Evolutionary conservation across 305 asterid genomes (phyloP).

Genomic region (Rubia tinctorum): DNA sequence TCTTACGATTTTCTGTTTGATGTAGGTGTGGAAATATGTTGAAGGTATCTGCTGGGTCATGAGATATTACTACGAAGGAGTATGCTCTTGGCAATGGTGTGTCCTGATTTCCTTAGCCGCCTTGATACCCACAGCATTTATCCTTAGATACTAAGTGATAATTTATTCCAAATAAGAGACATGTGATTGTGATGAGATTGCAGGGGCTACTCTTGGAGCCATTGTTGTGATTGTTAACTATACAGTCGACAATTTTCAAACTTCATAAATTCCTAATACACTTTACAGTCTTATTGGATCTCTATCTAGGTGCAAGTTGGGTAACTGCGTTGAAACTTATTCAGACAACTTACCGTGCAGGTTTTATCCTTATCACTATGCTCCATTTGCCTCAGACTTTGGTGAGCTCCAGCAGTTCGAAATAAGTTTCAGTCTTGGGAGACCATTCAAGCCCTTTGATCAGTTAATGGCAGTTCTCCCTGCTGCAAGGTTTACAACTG

Average conservation of each 20-base stretch:
- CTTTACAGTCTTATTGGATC: not conserved
- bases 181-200: not conserved
- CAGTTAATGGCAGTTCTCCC: conserved; percentile 69
- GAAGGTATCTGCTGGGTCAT: conserved; percentile 72
- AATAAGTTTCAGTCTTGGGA: conserved; percentile 44
- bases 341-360: conserved; percentile 25
- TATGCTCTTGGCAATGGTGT: conserved; percentile 73
- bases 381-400: conserved; percentile 71
- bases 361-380: conserved; percentile 66
- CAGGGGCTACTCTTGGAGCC: not conserved
- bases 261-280: not conserved
- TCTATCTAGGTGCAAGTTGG: not conserved
- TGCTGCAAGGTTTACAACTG: conserved; percentile 52
- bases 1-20: conserved; percentile 20
- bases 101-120: conserved; percentile 19
- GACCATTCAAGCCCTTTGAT: conserved; percentile 60
- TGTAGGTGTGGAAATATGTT: conserved; percentile 52
- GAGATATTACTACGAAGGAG: conserved; percentile 66
- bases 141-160: not conserved
- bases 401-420: conserved; percentile 34
- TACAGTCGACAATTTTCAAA: not conserved
- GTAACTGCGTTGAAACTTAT: conserved; percentile 7
- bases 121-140: too few relatives aligned
- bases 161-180: not conserved
- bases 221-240: not conserved